Evolutionary conservation across 2,329 filamentous ascomycete genomes (phyloP).

Genomic region (Herpotrichia juniperi): DNA sequence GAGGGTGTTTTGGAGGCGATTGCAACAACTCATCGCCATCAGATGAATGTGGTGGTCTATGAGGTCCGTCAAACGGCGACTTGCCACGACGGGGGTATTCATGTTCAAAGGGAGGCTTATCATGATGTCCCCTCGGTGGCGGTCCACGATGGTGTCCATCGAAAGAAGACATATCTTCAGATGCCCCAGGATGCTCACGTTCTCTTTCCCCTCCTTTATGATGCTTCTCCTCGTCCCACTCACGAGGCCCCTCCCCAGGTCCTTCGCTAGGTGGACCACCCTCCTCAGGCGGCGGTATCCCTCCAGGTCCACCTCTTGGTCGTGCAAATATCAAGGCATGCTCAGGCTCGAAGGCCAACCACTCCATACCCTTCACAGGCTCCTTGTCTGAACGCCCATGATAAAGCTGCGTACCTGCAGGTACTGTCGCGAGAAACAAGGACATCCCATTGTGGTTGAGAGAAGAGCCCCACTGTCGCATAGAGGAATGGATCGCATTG

Average conservation of each 20-base stretch:
- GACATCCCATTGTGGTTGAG: constrained; percentile 78
- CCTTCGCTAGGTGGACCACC: background rate
- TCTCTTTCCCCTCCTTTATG: background rate
- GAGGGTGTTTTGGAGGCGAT: background rate
- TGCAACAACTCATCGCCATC: background rate
- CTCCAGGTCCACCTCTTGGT: constrained; percentile 10
- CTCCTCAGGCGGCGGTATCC: constrained; percentile 1
- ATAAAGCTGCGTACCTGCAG: constrained; percentile 69
- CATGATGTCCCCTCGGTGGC: no score
- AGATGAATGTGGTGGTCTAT: constrained; percentile 1
- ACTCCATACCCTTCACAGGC: constrained; percentile 64
- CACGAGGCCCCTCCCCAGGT: background rate
- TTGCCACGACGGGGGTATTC: background rate
- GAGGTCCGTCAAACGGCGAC: background rate
- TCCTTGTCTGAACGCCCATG: constrained; percentile 62
- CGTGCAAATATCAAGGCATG: constrained; percentile 71
- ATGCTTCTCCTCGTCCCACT: background rate
- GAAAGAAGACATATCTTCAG: background rate
- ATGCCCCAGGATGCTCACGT: background rate
- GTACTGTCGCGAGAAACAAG: constrained; percentile 70
- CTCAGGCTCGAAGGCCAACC: constrained; percentile 79
- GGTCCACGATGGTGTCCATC: background rate
- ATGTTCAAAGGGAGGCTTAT: background rate
- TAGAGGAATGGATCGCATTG: constrained; percentile 73
- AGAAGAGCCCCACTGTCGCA: constrained; percentile 76